These are phyloP conservation scores for Fusarium staphyleae DNA, from an alignment of 2,329 filamentous ascomycete species.

Conservation along the genomic window DNA sequence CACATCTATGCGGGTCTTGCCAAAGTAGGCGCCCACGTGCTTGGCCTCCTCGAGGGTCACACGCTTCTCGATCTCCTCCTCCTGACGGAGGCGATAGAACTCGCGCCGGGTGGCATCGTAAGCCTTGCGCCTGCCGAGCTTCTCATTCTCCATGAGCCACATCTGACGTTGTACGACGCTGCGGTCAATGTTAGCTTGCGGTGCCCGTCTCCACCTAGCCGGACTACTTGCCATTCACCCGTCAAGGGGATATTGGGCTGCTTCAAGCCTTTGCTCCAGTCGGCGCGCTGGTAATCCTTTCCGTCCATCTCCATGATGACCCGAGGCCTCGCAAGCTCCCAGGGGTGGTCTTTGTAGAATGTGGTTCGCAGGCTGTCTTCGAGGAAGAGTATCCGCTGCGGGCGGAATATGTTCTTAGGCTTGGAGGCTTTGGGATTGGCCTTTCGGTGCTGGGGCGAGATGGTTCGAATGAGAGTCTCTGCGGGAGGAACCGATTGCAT, in stretches of 20 bases:
- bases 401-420: constrained; percentile 80
- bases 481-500: constrained; percentile 63
- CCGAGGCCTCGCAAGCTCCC: constrained; percentile 91
- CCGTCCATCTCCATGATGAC: constrained; percentile 87
- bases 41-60: constrained; percentile 88
- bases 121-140: constrained; percentile 69
- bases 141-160: constrained; percentile 76
- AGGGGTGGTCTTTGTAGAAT: constrained; percentile 95
- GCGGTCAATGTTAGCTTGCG: constrained; percentile 29
- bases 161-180: constrained; percentile 94
- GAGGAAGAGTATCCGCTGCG: constrained; percentile 77
- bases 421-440: constrained; percentile 54
- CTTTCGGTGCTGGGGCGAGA: constrained; percentile 56
- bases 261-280: constrained; percentile 79
- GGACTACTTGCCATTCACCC: constrained; percentile 60
- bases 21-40: constrained; percentile 87
- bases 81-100: constrained; percentile 85
- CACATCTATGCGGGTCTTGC: constrained; percentile 75
- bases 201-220: background rate
- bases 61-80: constrained; percentile 81
- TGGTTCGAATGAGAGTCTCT: constrained; percentile 63
- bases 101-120: constrained; percentile 90
- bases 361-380: constrained; percentile 82
- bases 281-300: constrained; percentile 74
- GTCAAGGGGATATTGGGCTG: constrained; percentile 80